Conservation (phyloP, 257 asterid species). For the Solanum arcanum region DNA sequence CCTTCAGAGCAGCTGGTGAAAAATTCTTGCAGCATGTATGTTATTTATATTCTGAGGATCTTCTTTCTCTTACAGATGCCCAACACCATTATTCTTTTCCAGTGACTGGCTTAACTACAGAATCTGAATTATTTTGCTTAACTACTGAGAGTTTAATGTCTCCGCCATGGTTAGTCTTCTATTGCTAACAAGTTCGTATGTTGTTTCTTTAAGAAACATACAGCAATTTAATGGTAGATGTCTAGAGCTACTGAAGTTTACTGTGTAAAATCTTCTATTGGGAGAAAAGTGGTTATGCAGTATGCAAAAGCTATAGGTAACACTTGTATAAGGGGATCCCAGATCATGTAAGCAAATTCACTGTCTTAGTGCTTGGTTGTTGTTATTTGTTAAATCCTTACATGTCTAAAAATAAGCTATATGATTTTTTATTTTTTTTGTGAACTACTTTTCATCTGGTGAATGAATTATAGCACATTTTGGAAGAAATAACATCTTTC, state of each 20-base stretch:
- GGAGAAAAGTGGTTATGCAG: not conserved
- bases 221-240: not conserved
- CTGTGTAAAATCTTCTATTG: not conserved
- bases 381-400: not conserved
- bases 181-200: not conserved
- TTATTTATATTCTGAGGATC: slow-evolving; percentile 9
- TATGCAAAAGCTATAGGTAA: not conserved
- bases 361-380: not conserved
- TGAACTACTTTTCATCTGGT: not conserved
- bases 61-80: not conserved
- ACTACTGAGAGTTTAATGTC: not conserved
- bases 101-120: not conserved
- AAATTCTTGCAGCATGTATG: slow-evolving; percentile 78
- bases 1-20: slow-evolving; percentile 70
- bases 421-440: not conserved
- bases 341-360: not conserved
- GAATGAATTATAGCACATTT: not conserved
- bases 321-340: not conserved
- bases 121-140: not conserved
- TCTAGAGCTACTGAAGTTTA: not conserved
- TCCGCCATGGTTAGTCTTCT: not conserved
- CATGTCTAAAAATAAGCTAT: not conserved
- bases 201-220: not conserved
- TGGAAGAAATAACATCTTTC: not conserved
- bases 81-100: not conserved